phyloP scores from a whole-genome alignment of 208 protist species.

The Crithidia brevicula region DNA sequence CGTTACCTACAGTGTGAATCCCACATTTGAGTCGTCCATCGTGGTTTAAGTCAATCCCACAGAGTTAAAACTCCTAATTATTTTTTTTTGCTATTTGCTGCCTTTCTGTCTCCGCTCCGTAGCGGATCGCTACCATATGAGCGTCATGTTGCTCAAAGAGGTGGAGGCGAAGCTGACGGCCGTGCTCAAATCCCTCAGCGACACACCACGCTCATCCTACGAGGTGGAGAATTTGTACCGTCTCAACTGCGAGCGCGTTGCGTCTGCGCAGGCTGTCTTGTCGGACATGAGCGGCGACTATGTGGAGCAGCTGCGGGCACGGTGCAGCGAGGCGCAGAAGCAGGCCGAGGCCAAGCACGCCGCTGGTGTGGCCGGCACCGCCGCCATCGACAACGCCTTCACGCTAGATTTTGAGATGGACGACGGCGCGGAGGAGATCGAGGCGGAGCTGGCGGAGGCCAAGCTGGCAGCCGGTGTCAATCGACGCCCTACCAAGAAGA shows the following conservation, averaged over 20 bases:
- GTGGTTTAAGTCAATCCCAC: no score
- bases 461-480: conserved; percentile 9
- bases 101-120: background rate
- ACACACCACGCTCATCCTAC: conserved; percentile 64
- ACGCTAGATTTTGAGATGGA: conserved; percentile 46
- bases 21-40: no score
- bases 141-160: conserved; percentile 38
- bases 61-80: no score
- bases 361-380: background rate
- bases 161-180: conserved; percentile 39
- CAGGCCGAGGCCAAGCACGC: conserved; percentile 24
- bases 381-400: conserved; percentile 36
- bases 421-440: conserved; percentile 39
- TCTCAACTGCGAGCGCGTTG: conserved; percentile 53
- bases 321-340: conserved; percentile 38
- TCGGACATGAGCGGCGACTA: conserved; percentile 58
- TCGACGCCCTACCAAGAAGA: conserved; percentile 14
- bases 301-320: conserved; percentile 38
- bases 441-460: conserved; percentile 37
- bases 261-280: conserved; percentile 30
- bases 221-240: conserved; percentile 53
- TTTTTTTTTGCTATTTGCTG: background rate
- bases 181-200: conserved; percentile 51
- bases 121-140: no score
- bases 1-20: no score